These are phyloP conservation scores for Reutealis trisperma DNA, from an alignment of 345 rosid species.

Conservation along the genomic window DNA sequence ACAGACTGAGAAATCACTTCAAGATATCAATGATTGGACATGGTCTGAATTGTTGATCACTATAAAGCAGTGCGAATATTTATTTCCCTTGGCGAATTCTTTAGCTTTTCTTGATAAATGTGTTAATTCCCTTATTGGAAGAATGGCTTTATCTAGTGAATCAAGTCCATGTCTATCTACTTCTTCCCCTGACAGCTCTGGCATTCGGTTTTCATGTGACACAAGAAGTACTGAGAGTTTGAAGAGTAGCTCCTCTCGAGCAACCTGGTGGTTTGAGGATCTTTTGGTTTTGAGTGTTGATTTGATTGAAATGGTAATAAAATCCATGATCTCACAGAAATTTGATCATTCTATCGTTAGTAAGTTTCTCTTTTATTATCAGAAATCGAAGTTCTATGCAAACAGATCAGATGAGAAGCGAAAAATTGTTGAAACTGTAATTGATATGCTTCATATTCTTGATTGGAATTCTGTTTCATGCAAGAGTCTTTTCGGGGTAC, in stretches of 20 bases:
- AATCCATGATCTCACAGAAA: slow-evolving; percentile 57
- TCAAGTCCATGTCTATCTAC: slow-evolving; percentile 73
- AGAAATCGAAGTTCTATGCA: slow-evolving; percentile 55
- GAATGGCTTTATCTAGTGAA: slow-evolving; percentile 56
- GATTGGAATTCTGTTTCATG: slow-evolving; percentile 56
- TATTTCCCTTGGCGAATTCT: slow-evolving; percentile 35
- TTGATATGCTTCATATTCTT: slow-evolving; percentile 55
- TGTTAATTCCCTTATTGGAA: slow-evolving; percentile 62
- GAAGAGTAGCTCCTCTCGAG: slow-evolving; percentile 51
- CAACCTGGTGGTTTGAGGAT: slow-evolving; percentile 92
- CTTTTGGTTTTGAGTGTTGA: slow-evolving; percentile 43
- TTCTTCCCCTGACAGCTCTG: slow-evolving; percentile 77
- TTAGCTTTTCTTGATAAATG: slow-evolving; percentile 42
- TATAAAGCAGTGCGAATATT: slow-evolving; percentile 67
- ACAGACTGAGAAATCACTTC: slow-evolving; percentile 62
- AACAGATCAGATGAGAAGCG: slow-evolving; percentile 51
- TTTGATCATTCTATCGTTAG: slow-evolving; percentile 54
- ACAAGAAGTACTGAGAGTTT: slow-evolving; percentile 87
- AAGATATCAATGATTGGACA: slow-evolving; percentile 65
- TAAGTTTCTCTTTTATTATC: slow-evolving; percentile 81
- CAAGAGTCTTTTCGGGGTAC: slow-evolving; percentile 75
- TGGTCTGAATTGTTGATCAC: slow-evolving; percentile 77
- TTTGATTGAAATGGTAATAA: slow-evolving; percentile 46
- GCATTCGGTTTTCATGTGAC: slow-evolving; percentile 72
- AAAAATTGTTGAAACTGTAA: slow-evolving; percentile 48